Percentiles rank a stretch among this genome's conserved stretches.
Evolutionary conservation across 108 stramenopile species (phyloP).

Genomic region (Skeletonema potamos): DNA sequence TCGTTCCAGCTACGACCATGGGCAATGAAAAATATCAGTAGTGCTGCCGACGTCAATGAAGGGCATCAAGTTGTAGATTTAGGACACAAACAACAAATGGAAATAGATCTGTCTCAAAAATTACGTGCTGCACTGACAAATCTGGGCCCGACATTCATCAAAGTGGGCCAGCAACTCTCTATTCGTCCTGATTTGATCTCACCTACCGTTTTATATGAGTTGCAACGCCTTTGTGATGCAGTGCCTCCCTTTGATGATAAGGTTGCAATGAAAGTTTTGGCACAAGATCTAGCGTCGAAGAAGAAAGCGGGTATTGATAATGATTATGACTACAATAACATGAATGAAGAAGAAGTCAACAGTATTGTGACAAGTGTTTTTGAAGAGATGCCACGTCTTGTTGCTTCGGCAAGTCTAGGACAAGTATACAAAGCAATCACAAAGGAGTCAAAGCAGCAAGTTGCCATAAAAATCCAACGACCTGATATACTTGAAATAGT

Average conservation of each 20-base stretch:
- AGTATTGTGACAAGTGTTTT: slow-evolving; percentile 14
- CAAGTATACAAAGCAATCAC: slow-evolving; percentile 80
- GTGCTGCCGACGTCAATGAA: background rate
- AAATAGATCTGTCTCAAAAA: slow-evolving; percentile 43
- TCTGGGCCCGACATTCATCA: slow-evolving; percentile 95
- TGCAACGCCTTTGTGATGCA: slow-evolving; percentile 92
- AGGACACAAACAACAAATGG: background rate
- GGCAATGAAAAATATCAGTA: background rate
- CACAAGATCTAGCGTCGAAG: slow-evolving; percentile 56
- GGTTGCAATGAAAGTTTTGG: slow-evolving; percentile 70
- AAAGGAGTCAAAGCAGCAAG: slow-evolving; percentile 9
- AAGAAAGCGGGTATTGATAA: background rate
- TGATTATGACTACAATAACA: background rate
- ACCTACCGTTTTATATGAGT: slow-evolving; percentile 79
- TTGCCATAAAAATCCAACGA: slow-evolving; percentile 89
- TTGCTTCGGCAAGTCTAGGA: slow-evolving; percentile 85
- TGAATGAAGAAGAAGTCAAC: slow-evolving; percentile 9
- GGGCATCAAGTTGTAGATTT: background rate
- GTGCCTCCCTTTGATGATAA: slow-evolving; percentile 86
- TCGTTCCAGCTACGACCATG: slow-evolving; percentile 36
- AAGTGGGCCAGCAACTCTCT: slow-evolving; percentile 87
- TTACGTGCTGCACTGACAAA: slow-evolving; percentile 69
- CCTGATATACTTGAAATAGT: slow-evolving; percentile 77
- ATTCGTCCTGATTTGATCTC: slow-evolving; percentile 94
- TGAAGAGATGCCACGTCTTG: slow-evolving; percentile 56